Percentiles rank a stretch among this genome's conserved stretches.
These are phyloP conservation scores for Mycena metata DNA, from an alignment of 768 basidiomycete species.

Conservation along the genomic window DNA sequence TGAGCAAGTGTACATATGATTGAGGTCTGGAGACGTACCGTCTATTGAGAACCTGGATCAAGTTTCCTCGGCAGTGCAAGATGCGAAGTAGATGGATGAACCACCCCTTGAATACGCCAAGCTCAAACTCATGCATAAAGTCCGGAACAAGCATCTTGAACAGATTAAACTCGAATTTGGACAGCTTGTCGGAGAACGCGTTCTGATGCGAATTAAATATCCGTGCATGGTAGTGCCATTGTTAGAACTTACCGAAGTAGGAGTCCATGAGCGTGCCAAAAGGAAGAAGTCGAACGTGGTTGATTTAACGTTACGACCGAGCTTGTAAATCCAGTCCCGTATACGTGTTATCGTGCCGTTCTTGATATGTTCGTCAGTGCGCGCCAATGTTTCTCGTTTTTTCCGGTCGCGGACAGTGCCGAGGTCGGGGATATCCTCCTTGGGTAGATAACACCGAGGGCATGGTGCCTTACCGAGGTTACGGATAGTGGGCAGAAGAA, in stretches of 20 bases:
- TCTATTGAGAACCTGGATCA: too few species aligned
- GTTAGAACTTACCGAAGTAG: slow-evolving; percentile 43
- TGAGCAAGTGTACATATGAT: too few species aligned
- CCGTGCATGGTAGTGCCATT: too few species aligned
- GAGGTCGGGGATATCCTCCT: slow-evolving; percentile 42
- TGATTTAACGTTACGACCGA: slow-evolving; percentile 39
- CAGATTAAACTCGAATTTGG: too few species aligned
- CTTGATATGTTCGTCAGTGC: slow-evolving; percentile 28
- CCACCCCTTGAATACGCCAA: too few species aligned
- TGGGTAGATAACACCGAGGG: slow-evolving; percentile 41
- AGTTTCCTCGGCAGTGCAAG: too few species aligned
- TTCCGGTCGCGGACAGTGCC: slow-evolving; percentile 39
- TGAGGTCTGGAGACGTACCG: too few species aligned
- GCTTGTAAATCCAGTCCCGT: slow-evolving; percentile 42
- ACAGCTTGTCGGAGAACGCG: too few species aligned
- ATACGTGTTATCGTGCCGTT: slow-evolving; percentile 36
- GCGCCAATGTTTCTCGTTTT: slow-evolving; percentile 20
- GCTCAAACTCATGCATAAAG: too few species aligned
- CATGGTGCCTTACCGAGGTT: slow-evolving; percentile 44
- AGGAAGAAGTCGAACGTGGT: slow-evolving; percentile 40
- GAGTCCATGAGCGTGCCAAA: slow-evolving; percentile 39
- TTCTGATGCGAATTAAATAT: too few species aligned
- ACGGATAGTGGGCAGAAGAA: slow-evolving; percentile 43
- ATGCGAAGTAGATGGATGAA: too few species aligned
- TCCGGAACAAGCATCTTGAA: too few species aligned